Evolutionary conservation across 805 yeast genomes (phyloP).

Genomic region (Starmera dryadoides): DNA sequence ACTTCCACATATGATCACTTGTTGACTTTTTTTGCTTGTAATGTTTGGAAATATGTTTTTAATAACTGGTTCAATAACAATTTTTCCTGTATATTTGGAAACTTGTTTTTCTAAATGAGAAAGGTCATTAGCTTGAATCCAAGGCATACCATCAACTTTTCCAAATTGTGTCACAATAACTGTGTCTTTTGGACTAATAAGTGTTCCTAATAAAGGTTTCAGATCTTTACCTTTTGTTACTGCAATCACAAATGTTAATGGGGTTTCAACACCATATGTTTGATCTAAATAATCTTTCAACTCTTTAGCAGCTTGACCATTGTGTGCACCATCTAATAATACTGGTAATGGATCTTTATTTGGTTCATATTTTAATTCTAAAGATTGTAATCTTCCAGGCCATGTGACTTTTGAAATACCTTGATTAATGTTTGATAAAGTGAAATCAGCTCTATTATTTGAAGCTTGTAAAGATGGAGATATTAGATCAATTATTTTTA

Average conservation of each 20-base stretch:
- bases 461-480: constrained; percentile 17
- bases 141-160: constrained; percentile 85
- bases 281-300: constrained; percentile 45
- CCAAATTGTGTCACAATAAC: constrained; percentile 61
- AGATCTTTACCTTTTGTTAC: constrained; percentile 69
- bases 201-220: constrained; percentile 38
- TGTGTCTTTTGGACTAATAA: constrained; percentile 44
- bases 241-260: constrained; percentile 54
- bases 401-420: constrained; percentile 59
- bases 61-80: constrained; percentile 18
- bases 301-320: constrained; percentile 76
- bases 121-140: constrained; percentile 55
- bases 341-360: constrained; percentile 22
- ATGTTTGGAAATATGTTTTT: constrained; percentile 21
- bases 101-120: constrained; percentile 17
- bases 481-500: constrained; percentile 41
- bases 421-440: constrained; percentile 26
- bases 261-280: constrained; percentile 7
- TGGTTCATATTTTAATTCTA: constrained; percentile 23
- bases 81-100: constrained; percentile 21
- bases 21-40: constrained; percentile 1
- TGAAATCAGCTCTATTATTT: constrained; percentile 20
- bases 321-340: constrained; percentile 90
- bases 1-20: constrained; percentile 60
- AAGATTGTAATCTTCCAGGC: constrained; percentile 81